Percentiles rank a stretch among this genome's conserved stretches.
phyloP scores from a whole-genome alignment of 345 rosid species.

The Corymbia maculata region DNA sequence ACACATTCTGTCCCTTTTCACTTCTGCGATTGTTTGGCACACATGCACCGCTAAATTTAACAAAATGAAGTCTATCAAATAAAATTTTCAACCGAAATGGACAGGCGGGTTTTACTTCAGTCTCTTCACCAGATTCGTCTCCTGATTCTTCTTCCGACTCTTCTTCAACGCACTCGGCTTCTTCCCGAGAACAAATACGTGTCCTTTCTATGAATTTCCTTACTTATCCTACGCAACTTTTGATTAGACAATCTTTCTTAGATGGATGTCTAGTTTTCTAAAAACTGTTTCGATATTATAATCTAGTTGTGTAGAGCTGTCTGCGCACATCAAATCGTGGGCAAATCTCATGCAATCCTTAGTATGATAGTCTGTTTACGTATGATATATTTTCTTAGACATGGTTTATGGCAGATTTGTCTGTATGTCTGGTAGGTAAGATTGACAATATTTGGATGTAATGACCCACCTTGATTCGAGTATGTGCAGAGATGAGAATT shows the following conservation, averaged over 20 bases:
- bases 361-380: too few species aligned
- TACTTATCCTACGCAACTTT: background rate
- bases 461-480: too few species aligned
- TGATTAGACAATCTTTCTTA: background rate
- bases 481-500: too few species aligned
- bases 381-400: too few species aligned
- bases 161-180: slow-evolving; percentile 26
- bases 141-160: slow-evolving; percentile 31
- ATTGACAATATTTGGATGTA: too few species aligned
- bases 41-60: background rate
- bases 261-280: background rate
- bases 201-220: background rate
- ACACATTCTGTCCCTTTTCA: slow-evolving; percentile 70
- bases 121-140: slow-evolving; percentile 34
- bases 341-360: too few species aligned
- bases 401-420: too few species aligned
- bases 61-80: too few species aligned
- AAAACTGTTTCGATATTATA: too few species aligned
- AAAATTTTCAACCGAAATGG: background rate
- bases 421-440: too few species aligned
- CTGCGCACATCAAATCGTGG: too few species aligned
- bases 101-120: slow-evolving; percentile 1
- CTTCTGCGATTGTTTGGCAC: slow-evolving; percentile 25
- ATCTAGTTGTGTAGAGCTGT: too few species aligned
- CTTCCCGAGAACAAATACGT: background rate